Conservation (phyloP, 768 basidiomycete genomes). For the Trametes cubensis region DNA sequence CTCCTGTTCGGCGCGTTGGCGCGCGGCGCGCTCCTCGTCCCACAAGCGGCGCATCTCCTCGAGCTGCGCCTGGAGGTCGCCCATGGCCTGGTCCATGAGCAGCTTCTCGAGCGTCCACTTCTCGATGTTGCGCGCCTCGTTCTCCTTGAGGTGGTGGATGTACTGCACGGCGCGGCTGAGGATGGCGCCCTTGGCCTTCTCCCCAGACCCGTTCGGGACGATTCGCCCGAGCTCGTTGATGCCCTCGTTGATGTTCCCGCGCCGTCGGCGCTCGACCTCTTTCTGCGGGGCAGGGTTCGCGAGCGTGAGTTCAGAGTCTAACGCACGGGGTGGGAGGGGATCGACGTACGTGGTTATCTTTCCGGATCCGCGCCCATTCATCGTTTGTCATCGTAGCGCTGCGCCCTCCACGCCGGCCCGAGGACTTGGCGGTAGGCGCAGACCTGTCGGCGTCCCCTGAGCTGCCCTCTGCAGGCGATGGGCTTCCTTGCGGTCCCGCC, state of each 20-base stretch:
- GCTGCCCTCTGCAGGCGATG: constrained; percentile 12
- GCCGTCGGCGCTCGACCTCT: constrained; percentile 94
- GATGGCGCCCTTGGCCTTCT: constrained; percentile 89
- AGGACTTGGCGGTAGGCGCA: constrained; percentile 11
- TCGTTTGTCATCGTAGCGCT: constrained; percentile 38
- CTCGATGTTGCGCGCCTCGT: constrained; percentile 88
- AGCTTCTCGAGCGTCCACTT: constrained; percentile 94
- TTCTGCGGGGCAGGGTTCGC: constrained; percentile 56
- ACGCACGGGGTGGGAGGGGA: neutral
- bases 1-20: constrained; percentile 66
- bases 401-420: constrained; percentile 30
- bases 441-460: constrained; percentile 22
- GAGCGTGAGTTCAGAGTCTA: too few species aligned
- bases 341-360: constrained; percentile 48
- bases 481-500: constrained; percentile 7
- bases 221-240: constrained; percentile 90
- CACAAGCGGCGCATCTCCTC: constrained; percentile 81
- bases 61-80: constrained; percentile 79
- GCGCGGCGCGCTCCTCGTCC: constrained; percentile 71
- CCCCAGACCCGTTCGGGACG: constrained; percentile 84
- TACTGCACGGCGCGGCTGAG: constrained; percentile 88
- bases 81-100: constrained; percentile 91
- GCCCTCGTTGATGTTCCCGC: constrained; percentile 96
- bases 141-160: constrained; percentile 88
- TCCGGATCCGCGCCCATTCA: constrained; percentile 45